Base-by-base conservation (phyloP, 2,329 filamentous ascomycete genomes). In the Exserohilum turcica region DNA sequence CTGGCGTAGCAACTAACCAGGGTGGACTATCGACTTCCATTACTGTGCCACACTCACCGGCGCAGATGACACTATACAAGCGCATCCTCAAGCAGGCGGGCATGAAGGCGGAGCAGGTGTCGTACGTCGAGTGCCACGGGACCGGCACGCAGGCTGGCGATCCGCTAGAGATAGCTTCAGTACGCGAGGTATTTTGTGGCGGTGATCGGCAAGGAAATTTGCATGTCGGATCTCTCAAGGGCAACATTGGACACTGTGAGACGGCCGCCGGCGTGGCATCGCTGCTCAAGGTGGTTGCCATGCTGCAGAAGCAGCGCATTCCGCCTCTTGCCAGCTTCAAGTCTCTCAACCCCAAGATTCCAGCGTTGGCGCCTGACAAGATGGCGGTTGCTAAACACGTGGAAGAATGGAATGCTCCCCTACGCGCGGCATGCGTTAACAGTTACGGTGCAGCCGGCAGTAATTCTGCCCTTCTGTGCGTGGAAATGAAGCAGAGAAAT, bases 371-470 rank as follows among this genome's bases (percentile, higher is more conserved):
- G 2, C 38, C 32, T 48, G 54, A 66, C 57, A 4, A 61, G 2
- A 47, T 63, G 13, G 42, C 45, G 10, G 55, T 63, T 3, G 12
- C 55, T 12, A 53, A 19, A 18, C 35, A 7, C 1, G 16, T 47
- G 9, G 19, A 40, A 13, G 13, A 15, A 9, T 63, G 57, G 59
- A 42, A 53, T 18, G 43, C 33, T 21, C 43, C 46, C 1, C 18
- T 49, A 2, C 58, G 67, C 12, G 52, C 63, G 9, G 70, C 72
- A 1, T 48, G 73, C 2, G 37, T 77, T 6, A 77, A 76, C 53
- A 77, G 72, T 52, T 77, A 73, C 35, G 74, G 75, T 24, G 74
- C 74, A 66, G 49, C 56, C 3, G 66, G 66, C 5, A 59, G 48
- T 19, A 68, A 68, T 24, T 39, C 57, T 5, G 45, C 58, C 4